Conservation (phyloP, 2,329 filamentous ascomycete genomes). For the Fusarium penzigii region DNA sequence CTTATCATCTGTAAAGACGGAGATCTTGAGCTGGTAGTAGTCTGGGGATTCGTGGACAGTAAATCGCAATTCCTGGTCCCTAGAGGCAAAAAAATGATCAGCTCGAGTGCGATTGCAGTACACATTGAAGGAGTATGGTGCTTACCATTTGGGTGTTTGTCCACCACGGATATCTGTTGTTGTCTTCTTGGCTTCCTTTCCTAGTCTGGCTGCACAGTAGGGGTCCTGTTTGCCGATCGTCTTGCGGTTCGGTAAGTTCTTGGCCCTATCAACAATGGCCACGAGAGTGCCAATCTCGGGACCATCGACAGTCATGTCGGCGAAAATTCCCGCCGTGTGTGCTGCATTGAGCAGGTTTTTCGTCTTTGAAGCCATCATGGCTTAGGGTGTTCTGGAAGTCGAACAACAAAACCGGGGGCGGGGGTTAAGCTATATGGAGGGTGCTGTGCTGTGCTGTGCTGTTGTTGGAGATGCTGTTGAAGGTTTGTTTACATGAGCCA, state of each 20-base stretch:
- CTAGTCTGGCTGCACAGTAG: slow-evolving; percentile 89
- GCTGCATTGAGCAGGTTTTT: slow-evolving; percentile 63
- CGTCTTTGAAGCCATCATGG: slow-evolving; percentile 52
- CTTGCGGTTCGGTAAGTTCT: slow-evolving; percentile 95
- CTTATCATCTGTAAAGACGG: slow-evolving; percentile 97
- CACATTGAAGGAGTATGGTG: not conserved
- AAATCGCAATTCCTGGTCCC: slow-evolving; percentile 97
- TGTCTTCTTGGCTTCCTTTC: slow-evolving; percentile 97
- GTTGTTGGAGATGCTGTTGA: slow-evolving; percentile 6
- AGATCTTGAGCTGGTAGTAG: slow-evolving; percentile 94
- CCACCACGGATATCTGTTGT: slow-evolving; percentile 90
- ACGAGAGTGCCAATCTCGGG: slow-evolving; percentile 93
- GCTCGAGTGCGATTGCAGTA: slow-evolving; percentile 1
- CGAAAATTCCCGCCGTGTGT: slow-evolving; percentile 91
- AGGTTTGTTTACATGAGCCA: slow-evolving; percentile 29
- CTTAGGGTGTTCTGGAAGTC: slow-evolving; percentile 9
- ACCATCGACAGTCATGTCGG: slow-evolving; percentile 90
- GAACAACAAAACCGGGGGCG: slow-evolving; percentile 1
- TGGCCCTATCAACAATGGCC: slow-evolving; percentile 87
- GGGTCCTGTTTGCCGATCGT: slow-evolving; percentile 98
- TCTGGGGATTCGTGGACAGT: slow-evolving; percentile 94
- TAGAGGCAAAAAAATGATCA: slow-evolving; percentile 41
- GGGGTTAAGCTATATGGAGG: slow-evolving; percentile 1
- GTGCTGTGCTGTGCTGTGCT: not conserved
- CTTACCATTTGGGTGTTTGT: slow-evolving; percentile 91